Conservation (phyloP, 2,329 filamentous ascomycete species). For the Elsinoe ampelina region DNA sequence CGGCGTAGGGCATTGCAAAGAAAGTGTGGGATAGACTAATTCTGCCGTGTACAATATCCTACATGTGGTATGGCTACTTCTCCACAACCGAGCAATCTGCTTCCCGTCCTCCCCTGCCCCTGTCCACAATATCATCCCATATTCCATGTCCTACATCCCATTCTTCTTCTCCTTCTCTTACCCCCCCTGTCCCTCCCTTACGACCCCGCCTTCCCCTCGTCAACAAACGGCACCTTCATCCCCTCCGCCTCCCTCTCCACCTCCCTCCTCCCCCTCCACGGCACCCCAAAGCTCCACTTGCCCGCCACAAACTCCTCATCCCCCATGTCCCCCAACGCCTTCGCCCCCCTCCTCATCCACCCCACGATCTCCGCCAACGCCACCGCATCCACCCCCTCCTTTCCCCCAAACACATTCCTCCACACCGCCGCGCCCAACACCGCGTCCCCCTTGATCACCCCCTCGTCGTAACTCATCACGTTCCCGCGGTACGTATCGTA, state of each 20-base stretch:
- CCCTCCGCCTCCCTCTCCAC: constrained; percentile 28
- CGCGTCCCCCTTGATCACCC: constrained; percentile 65
- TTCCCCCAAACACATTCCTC: constrained; percentile 83
- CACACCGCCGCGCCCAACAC: constrained; percentile 75
- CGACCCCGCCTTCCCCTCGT: constrained; percentile 12
- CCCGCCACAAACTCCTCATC: constrained; percentile 45
- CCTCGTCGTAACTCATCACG: constrained; percentile 76
- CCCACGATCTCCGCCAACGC: constrained; percentile 53
- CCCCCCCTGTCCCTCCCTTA: constrained; percentile 19
- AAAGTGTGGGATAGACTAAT: background rate
- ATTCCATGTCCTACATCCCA: constrained; percentile 21
- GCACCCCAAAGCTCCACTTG: constrained; percentile 43
- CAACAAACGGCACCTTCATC: constrained; percentile 21
- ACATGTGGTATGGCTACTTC: background rate
- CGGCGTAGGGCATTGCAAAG: background rate
- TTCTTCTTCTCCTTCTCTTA: background rate
- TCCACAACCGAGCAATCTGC: background rate
- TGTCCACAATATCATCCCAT: background rate
- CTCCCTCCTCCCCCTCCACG: constrained; percentile 25
- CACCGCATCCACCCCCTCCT: constrained; percentile 51
- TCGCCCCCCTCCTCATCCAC: constrained; percentile 52
- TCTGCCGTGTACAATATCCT: constrained; percentile 3
- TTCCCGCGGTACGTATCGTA: constrained; percentile 89
- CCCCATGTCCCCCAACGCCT: constrained; percentile 42
- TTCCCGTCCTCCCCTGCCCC: background rate